These are phyloP conservation scores for Nigrograna mackinnonii DNA, from an alignment of 2,329 filamentous ascomycete species.

Conservation along the genomic window DNA sequence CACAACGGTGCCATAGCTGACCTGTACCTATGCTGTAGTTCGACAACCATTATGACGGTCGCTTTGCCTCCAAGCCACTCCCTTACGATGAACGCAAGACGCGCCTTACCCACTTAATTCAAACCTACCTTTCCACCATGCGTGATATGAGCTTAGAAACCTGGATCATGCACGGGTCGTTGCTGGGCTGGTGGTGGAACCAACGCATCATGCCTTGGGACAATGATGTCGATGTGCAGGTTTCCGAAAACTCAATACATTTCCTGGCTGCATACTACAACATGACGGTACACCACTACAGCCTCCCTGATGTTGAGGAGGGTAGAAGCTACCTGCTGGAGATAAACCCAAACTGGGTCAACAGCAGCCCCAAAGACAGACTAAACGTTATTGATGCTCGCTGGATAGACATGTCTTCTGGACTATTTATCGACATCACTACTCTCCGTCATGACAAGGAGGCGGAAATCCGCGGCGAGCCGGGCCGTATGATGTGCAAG, in stretches of 20 bases:
- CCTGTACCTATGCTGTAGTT: conserved; percentile 42
- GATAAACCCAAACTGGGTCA: conserved; percentile 60
- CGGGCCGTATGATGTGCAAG: conserved; percentile 58
- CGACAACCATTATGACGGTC: conserved; percentile 60
- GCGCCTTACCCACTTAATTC: conserved; percentile 56
- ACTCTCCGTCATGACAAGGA: conserved; percentile 54
- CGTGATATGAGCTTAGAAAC: conserved; percentile 59
- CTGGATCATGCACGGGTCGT: conserved; percentile 66
- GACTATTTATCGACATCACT: conserved; percentile 66
- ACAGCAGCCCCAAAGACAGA: conserved; percentile 48
- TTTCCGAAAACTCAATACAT: conserved; percentile 58
- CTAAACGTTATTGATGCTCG: conserved; percentile 63
- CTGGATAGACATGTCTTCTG: conserved; percentile 63
- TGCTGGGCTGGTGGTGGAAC: conserved; percentile 68
- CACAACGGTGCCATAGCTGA: not conserved
- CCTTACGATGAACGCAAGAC: conserved; percentile 50
- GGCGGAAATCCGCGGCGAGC: conserved; percentile 39
- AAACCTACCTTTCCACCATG: conserved; percentile 62
- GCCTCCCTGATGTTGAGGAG: conserved; percentile 22
- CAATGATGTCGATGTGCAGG: conserved; percentile 62
- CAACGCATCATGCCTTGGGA: conserved; percentile 65
- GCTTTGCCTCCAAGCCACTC: conserved; percentile 54
- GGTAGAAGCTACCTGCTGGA: conserved; percentile 57
- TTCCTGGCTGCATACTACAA: conserved; percentile 64
- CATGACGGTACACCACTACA: conserved; percentile 58